A percentile compares a stretch with the other conserved stretches of the same genome.
These are phyloP conservation scores for Trichophyton simii DNA, from an alignment of 2,329 filamentous ascomycete genomes.

Conservation along the genomic window DNA sequence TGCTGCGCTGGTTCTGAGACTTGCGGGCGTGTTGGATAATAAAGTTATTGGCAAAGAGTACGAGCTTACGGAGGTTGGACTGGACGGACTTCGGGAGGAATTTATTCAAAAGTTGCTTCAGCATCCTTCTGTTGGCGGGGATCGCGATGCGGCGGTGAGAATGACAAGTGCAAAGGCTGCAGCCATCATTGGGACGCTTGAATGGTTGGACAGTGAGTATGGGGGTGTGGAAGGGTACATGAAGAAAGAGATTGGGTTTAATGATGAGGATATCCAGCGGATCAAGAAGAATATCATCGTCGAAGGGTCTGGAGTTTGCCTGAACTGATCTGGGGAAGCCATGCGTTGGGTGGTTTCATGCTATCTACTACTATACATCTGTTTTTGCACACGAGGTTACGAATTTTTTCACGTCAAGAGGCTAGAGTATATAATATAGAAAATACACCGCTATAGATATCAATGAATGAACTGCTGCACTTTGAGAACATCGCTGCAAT, in stretches of 20 bases:
- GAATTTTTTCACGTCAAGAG: background rate
- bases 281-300: slow-evolving; percentile 38
- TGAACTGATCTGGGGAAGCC: background rate
- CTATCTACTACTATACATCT: background rate
- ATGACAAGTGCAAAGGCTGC: slow-evolving; percentile 36
- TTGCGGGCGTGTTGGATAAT: slow-evolving; percentile 50
- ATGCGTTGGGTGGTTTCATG: background rate
- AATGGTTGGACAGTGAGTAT: slow-evolving; percentile 47
- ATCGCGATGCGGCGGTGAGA: slow-evolving; percentile 33
- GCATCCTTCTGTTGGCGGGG: slow-evolving; percentile 38
- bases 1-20: slow-evolving; percentile 50
- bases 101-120: slow-evolving; percentile 40
- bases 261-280: slow-evolving; percentile 41
- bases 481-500: slow-evolving; percentile 14
- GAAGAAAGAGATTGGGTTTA: slow-evolving; percentile 45
- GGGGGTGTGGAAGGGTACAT: slow-evolving; percentile 55
- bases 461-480: background rate
- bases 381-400: background rate
- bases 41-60: slow-evolving; percentile 37
- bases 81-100: slow-evolving; percentile 37
- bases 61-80: slow-evolving; percentile 20
- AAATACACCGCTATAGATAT: slow-evolving; percentile 2
- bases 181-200: slow-evolving; percentile 40
- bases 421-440: slow-evolving; percentile 1
- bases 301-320: slow-evolving; percentile 16